Base-by-base conservation (phyloP, 2,329 filamentous ascomycete genomes). In the Chalara sp. region DNA sequence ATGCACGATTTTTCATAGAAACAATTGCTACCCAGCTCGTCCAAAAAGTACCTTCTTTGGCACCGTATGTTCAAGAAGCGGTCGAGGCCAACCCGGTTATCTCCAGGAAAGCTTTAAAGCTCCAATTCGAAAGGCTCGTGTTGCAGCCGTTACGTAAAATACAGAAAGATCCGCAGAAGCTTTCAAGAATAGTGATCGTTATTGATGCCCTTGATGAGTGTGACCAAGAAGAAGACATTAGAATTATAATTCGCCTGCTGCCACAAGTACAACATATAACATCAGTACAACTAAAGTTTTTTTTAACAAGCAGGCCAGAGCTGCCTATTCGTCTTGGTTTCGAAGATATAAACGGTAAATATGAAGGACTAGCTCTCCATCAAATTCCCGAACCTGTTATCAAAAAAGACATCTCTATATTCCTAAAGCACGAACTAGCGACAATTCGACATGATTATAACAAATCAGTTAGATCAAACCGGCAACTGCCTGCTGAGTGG, bases 41-140 rank as follows among this genome's bases (percentile, higher is more conserved):
- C 30, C 39, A 41, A 6, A 52, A 44, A 41, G 2, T 68, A 11
- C 67, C 69, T 12, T 40, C 50, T 3, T 41, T 72, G 1, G 60
- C 56, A 2, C 48, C 30, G 3, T 37, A 57, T 11, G 51, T 72
- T 32, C 56, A 57, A 21, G 39, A 59, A 6, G 63, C 63, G 6
- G 59, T 73, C n/a, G 57, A 68, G 4, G 39, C 39, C 1, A 59
- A 71, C 44, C 61, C 61, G 13, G 39, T 28, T 6, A 64, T 72
- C 29, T 8, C 55, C 10, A 49, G 48, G 5, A 65, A 68, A 44
- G 12, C 53, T 12, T 43, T 67, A 4, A 52, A 46, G 28, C 59
- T 70, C 12, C 71, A 75, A 51, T 74, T 72, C 52, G 59, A 70
- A 1, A 66, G 65, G 46, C 68, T 75, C 1, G 58, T 74, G 37